phyloP scores from a whole-genome alignment of 305 asterid genomes.

The Solanum hybrid region DNA sequence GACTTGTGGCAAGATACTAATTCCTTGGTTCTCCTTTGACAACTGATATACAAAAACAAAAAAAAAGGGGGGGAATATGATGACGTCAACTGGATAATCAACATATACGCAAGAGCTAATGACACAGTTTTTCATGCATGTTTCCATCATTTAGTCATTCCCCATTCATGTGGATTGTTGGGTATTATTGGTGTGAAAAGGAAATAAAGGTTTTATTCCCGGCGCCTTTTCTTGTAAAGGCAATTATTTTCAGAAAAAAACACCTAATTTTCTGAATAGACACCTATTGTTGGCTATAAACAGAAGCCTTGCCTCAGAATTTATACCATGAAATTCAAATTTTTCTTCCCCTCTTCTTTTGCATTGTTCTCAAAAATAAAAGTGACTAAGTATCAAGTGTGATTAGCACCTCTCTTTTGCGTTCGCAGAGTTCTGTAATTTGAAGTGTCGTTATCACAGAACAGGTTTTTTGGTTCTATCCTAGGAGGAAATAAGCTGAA shows the following conservation, averaged over 20 bases:
- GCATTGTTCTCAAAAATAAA: neutral
- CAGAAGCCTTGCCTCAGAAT: neutral
- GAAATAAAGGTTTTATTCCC: neutral
- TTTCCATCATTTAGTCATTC: neutral
- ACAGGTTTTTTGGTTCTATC: neutral
- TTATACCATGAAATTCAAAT: neutral
- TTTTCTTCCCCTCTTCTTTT: neutral
- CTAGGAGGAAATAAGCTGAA: neutral
- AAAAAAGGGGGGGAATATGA: neutral
- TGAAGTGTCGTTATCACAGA: neutral
- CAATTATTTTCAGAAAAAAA: neutral
- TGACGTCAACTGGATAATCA: neutral
- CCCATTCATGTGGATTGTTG: neutral
- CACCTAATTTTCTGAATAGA: neutral
- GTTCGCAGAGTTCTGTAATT: neutral
- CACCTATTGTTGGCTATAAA: neutral
- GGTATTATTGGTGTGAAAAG: neutral
- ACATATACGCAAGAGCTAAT: neutral
- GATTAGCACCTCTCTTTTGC: neutral
- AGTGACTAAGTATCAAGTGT: neutral
- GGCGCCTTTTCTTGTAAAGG: neutral
- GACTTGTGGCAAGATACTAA: conserved; percentile 42
- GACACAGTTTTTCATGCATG: neutral
- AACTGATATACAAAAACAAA: conserved; percentile 30
- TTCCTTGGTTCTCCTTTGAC: conserved; percentile 55